These are phyloP conservation scores for Pseudopyricularia javanii DNA, from an alignment of 2,329 filamentous ascomycete genomes.

Conservation along the genomic window DNA sequence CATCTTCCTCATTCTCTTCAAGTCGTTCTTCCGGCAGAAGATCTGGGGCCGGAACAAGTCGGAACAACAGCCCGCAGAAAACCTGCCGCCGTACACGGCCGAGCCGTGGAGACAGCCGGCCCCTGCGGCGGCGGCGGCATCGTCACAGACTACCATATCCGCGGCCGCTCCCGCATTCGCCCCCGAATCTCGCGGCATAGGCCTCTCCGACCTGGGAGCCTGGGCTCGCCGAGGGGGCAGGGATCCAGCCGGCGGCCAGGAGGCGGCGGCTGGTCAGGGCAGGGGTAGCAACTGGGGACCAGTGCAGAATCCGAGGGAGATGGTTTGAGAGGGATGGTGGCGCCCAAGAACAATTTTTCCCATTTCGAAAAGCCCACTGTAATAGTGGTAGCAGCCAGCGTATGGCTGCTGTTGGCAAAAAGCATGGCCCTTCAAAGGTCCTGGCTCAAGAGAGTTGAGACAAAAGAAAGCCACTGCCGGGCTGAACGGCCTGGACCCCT, in stretches of 20 bases:
- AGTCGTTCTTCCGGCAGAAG: constrained; percentile 17
- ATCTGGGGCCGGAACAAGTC: constrained; percentile 5
- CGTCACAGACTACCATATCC: not conserved
- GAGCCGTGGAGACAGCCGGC: constrained; percentile 8
- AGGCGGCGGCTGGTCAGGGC: not conserved
- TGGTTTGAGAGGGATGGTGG: not conserved
- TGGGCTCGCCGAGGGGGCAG: not conserved
- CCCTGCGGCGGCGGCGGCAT: not conserved
- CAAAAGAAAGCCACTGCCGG: too few species aligned
- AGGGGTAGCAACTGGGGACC: not conserved
- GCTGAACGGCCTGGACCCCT: too few species aligned
- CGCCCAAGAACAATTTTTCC: too few species aligned
- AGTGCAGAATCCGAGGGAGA: not conserved
- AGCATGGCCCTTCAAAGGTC: too few species aligned
- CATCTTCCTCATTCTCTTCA: constrained; percentile 21
- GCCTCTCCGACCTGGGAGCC: not conserved
- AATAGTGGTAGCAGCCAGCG: too few species aligned
- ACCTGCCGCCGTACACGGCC: constrained; percentile 3
- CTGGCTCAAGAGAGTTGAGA: too few species aligned
- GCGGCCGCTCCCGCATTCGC: not conserved
- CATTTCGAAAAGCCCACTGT: too few species aligned
- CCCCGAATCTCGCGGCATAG: not conserved
- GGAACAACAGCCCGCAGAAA: constrained; percentile 3
- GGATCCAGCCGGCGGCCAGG: not conserved
- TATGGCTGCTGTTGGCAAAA: too few species aligned